phyloP scores from a whole-genome alignment of 2,329 filamentous ascomycete genomes.

The Colletotrichum gigasporum region DNA sequence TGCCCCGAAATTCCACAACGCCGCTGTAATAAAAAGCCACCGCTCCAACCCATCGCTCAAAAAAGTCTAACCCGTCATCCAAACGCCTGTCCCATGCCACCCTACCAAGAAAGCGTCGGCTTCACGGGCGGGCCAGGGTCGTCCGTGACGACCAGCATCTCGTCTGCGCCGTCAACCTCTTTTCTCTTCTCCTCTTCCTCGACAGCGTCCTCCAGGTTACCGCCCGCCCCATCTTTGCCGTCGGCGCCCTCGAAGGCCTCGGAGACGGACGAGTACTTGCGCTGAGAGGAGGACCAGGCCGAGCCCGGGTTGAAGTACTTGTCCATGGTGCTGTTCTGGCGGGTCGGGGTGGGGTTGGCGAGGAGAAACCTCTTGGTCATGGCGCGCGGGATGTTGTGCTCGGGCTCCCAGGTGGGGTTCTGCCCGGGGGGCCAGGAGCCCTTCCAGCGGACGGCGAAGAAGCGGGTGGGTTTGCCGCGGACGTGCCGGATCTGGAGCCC shows the following conservation, averaged over 20 bases:
- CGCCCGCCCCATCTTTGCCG: conserved; percentile 37
- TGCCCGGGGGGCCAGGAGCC: conserved; percentile 65
- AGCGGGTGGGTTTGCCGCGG: conserved; percentile 47
- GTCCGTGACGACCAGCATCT: conserved; percentile 41
- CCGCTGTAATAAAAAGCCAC: no score
- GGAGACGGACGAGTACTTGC: conserved; percentile 44
- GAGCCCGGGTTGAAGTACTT: conserved; percentile 10
- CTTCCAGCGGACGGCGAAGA: conserved; percentile 65
- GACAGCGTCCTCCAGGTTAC: conserved; percentile 18
- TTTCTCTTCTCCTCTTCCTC: conserved; percentile 40
- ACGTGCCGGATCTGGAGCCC: conserved; percentile 49
- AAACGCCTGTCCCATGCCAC: not conserved
- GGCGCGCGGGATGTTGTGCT: conserved; percentile 54
- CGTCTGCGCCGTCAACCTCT: conserved; percentile 36
- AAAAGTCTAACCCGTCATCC: not conserved
- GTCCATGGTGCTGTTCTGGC: not conserved
- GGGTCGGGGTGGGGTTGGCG: conserved; percentile 36
- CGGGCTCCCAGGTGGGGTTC: conserved; percentile 68
- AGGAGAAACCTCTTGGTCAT: conserved; percentile 53
- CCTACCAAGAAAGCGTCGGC: conserved; percentile 18
- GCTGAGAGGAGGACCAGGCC: conserved; percentile 29
- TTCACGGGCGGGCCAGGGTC: conserved; percentile 33
- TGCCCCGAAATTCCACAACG: no score
- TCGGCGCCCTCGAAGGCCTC: conserved; percentile 42
- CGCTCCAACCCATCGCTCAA: no score